Evolutionary conservation across 805 yeast genomes (phyloP), one percentile per base, ranked within the genome.

Genomic region (Diddensiella caesifluorescens): DNA sequence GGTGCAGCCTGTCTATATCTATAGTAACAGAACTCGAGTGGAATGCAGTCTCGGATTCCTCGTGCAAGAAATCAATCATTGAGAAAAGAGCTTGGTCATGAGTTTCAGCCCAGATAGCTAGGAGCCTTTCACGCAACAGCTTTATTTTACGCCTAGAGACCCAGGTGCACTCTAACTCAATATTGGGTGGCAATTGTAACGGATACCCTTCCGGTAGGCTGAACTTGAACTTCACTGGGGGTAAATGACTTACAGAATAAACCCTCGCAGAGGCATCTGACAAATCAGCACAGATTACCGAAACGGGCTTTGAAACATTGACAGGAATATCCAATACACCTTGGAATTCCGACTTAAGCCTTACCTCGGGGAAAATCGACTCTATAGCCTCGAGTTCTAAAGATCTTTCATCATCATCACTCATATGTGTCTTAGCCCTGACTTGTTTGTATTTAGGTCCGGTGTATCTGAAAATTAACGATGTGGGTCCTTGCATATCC

Each of bases 301-400:
- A 22, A 2, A 46, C 39, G 4, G 39, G 34, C 4, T 35, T 35
- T 2, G 27, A 12, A 4, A 42, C 40, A 7, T 28, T 22, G 4
- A 45, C 50, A 6, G 43, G 35, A 4, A 49, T 15, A 4, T 49
- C 48, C 2, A 47, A 4, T 2, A 16, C 10, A 0, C 42, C 48
- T 4, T 18, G n/a, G 20, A 18, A 35, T 5, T 18, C 15, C 12
- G 35, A 33, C 4, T 15, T 22, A n/a, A 21, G n/a, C 19, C n/a
- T 26, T 3, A 48, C 28, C 41, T 50, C 52, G 4, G 54, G 54
- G 30, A 35, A 50, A n/a, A 50, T 47, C 3, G 52, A 44, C 21
- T 34, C 37, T 26, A 50, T 31, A 1, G 47, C 44, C 18, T 44
- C 43, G 2, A 50, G 22, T 41, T 50, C 54, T 15, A 41, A 37